Conservation (phyloP, 805 yeast genomes). For the Saccharomyces kudriavzevii region DNA sequence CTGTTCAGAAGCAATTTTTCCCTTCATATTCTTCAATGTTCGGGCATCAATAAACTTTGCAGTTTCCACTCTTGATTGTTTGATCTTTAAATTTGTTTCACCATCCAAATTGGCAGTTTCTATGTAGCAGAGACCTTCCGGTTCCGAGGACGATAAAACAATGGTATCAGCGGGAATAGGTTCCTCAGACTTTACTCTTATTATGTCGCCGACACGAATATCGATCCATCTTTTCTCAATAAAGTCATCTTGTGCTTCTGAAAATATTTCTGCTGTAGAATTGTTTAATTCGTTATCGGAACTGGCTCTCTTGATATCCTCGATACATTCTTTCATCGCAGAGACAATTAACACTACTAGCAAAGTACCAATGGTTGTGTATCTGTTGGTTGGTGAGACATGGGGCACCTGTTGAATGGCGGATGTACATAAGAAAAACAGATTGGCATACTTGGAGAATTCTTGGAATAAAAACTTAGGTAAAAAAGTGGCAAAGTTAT, state of each 20-base stretch:
- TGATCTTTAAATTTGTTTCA: slow-evolving; percentile 91
- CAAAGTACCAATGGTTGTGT: slow-evolving; percentile 89
- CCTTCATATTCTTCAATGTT: slow-evolving; percentile 45
- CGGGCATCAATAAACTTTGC: slow-evolving; percentile 58
- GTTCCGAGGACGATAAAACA: slow-evolving; percentile 85
- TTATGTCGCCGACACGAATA: slow-evolving; percentile 85
- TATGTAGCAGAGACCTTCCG: slow-evolving; percentile 94
- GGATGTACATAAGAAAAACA: slow-evolving; percentile 88
- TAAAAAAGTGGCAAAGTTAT: slow-evolving; percentile 83
- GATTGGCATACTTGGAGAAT: slow-evolving; percentile 91
- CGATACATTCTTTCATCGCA: slow-evolving; percentile 83
- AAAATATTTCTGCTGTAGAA: slow-evolving; percentile 61
- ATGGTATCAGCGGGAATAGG: slow-evolving; percentile 91
- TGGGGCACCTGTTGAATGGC: slow-evolving; percentile 93
- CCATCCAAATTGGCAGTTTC: slow-evolving; percentile 98
- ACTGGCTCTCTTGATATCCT: slow-evolving; percentile 77
- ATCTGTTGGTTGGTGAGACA: slow-evolving; percentile 93
- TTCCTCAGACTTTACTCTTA: slow-evolving; percentile 76
- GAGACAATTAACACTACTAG: slow-evolving; percentile 79
- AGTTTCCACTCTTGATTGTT: slow-evolving; percentile 79
- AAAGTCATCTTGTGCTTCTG: slow-evolving; percentile 46
- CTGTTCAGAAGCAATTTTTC: slow-evolving; percentile 70
- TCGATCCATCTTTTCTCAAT: slow-evolving; percentile 70
- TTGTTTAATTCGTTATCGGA: slow-evolving; percentile 87
- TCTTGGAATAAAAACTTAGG: slow-evolving; percentile 96